Evolutionary conservation across 768 basidiomycete species (phyloP).

Genomic region (Clavulina sp.): DNA sequence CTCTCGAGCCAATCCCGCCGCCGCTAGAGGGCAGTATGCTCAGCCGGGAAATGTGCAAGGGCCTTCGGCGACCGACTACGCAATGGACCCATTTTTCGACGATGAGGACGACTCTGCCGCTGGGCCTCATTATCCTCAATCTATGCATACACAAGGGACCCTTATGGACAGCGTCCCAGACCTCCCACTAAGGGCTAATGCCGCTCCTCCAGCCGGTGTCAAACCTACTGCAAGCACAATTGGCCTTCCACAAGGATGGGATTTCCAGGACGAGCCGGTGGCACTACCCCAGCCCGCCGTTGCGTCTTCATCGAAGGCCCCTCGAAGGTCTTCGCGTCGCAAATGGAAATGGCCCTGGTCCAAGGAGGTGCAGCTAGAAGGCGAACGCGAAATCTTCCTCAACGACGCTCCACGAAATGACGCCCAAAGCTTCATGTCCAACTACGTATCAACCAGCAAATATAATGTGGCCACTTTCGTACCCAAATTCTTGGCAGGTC

Average conservation of each 20-base stretch:
- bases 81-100: constrained; percentile 78
- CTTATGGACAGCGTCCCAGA: constrained; percentile 46
- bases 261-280: background rate
- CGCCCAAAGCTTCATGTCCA: constrained; percentile 52
- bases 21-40: constrained; percentile 17
- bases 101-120: constrained; percentile 38
- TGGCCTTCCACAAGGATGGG: background rate
- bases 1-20: constrained; percentile 50
- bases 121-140: background rate
- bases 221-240: constrained; percentile 23
- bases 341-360: constrained; percentile 74
- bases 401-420: constrained; percentile 47
- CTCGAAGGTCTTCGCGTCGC: background rate
- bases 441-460: constrained; percentile 87
- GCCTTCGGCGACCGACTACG: constrained; percentile 20
- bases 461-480: constrained; percentile 78
- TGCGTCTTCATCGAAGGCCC: background rate
- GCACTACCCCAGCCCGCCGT: background rate
- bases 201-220: constrained; percentile 17
- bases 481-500: constrained; percentile 86
- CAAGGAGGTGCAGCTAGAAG: constrained; percentile 42
- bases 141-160: constrained; percentile 12
- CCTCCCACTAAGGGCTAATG: background rate
- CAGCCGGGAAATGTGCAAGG: constrained; percentile 17
- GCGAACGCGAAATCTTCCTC: constrained; percentile 67